phyloP scores from a whole-genome alignment of 768 basidiomycete species.

The Phaeotremella skinneri region DNA sequence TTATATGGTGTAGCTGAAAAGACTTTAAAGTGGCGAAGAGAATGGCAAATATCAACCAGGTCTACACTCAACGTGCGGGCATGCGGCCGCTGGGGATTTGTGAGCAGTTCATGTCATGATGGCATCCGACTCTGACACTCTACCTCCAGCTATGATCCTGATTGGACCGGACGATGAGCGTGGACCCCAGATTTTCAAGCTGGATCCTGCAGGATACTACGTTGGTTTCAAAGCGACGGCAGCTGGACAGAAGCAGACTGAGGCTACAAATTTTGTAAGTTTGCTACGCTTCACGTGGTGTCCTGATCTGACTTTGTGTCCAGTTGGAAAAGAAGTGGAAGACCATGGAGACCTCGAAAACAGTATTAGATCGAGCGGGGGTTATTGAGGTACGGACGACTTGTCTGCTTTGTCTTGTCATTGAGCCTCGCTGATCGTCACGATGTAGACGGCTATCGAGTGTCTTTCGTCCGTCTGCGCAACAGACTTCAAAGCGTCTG shows the following conservation, averaged over 20 bases:
- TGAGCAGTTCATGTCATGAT: constrained; percentile 52
- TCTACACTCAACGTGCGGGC: constrained; percentile 93
- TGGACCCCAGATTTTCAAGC: constrained; percentile 96
- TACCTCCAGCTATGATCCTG: constrained; percentile 77
- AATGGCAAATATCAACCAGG: constrained; percentile 96
- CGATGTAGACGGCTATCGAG: constrained; percentile 93
- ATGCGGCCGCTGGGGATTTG: constrained; percentile 97
- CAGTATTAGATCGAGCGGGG: constrained; percentile 70
- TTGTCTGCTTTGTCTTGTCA: no score
- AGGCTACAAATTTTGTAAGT: constrained; percentile 83
- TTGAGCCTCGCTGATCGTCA: background rate
- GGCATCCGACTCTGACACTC: background rate
- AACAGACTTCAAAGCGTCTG: constrained; percentile 91
- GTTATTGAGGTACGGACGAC: constrained; percentile 93
- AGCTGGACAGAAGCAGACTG: constrained; percentile 90
- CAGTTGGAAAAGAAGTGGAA: constrained; percentile 97
- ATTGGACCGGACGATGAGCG: constrained; percentile 87
- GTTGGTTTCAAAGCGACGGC: constrained; percentile 97
- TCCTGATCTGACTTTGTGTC: constrained; percentile 7
- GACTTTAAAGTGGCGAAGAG: constrained; percentile 67
- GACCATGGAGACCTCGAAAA: constrained; percentile 74
- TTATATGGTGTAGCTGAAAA: background rate
- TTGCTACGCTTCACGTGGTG: background rate
- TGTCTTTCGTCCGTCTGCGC: constrained; percentile 89
- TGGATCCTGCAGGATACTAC: constrained; percentile 98